phyloP scores from a whole-genome alignment of 495 filamentous ascomycete species.

The Saxophila tyrrhenica region DNA sequence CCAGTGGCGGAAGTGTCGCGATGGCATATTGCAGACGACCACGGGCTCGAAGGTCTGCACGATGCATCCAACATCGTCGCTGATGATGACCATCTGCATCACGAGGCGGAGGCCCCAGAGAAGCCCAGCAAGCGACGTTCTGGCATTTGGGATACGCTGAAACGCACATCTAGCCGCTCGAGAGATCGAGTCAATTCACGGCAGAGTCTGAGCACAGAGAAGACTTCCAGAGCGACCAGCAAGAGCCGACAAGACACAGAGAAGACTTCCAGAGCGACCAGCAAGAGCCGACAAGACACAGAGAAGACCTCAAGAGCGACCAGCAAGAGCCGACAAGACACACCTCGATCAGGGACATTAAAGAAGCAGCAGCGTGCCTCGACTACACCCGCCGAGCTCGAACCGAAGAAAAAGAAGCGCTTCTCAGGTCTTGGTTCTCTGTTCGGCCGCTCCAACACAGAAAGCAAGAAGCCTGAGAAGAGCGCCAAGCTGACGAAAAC shows the following conservation, averaged over 20 bases:
- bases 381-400: conserved; percentile 1
- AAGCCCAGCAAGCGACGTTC: conserved; percentile 14
- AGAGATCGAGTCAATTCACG: too few relatives aligned
- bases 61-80: background rate
- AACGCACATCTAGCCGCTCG: conserved; percentile 7
- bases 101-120: background rate
- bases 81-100: background rate
- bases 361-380: conserved; percentile 12
- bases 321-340: background rate
- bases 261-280: background rate
- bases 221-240: background rate
- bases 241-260: background rate
- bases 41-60: conserved; percentile 6
- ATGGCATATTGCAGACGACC: background rate
- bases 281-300: background rate
- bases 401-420: conserved; percentile 38
- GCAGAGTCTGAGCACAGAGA: background rate
- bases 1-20: background rate
- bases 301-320: background rate
- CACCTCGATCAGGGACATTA: background rate
- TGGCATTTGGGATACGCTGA: conserved; percentile 14
- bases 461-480: conserved; percentile 8
- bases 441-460: conserved; percentile 21
- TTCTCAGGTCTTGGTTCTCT: conserved; percentile 35
- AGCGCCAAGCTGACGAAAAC: conserved; percentile 16